These are phyloP conservation scores for Isoetes taiwanensis DNA, from an alignment of 75 land plant species.

Conservation along the genomic window DNA sequence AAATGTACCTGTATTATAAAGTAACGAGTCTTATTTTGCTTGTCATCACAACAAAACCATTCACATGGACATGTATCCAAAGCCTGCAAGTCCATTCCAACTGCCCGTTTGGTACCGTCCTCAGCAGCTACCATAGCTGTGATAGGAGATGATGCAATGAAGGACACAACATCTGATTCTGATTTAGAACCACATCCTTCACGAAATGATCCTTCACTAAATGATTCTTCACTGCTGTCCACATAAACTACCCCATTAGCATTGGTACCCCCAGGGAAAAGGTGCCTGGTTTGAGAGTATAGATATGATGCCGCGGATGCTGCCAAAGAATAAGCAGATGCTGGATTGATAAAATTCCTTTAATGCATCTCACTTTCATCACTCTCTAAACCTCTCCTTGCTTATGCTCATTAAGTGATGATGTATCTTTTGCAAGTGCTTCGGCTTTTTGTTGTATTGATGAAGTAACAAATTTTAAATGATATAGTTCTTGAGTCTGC, in stretches of 20 bases:
- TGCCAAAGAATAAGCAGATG: constrained; percentile 39
- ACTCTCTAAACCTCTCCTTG: too few relatives aligned
- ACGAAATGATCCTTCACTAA: not conserved
- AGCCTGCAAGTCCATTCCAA: constrained; percentile 51
- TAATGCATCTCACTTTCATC: too few relatives aligned
- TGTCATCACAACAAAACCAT: constrained; percentile 83
- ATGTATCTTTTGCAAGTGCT: constrained; percentile 16
- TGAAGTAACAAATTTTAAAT: constrained; percentile 49
- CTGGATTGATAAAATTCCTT: too few relatives aligned
- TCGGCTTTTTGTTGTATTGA: constrained; percentile 41
- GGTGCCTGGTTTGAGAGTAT: constrained; percentile 39
- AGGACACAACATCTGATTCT: constrained; percentile 29
- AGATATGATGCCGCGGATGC: constrained; percentile 72
- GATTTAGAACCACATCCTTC: constrained; percentile 11
- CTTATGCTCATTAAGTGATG: too few relatives aligned
- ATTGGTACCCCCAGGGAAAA: constrained; percentile 21
- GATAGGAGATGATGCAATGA: constrained; percentile 32
- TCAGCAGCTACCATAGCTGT: constrained; percentile 65
- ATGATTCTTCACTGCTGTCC: too few relatives aligned
- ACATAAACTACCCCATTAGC: not conserved
- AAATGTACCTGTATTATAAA: constrained; percentile 61
- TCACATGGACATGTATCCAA: constrained; percentile 60
- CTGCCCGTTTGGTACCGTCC: constrained; percentile 63
- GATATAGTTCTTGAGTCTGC: constrained; percentile 27
- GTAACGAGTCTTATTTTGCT: constrained; percentile 35